phyloP scores from a whole-genome alignment of 768 basidiomycete species.

The Lactarius vividus region DNA sequence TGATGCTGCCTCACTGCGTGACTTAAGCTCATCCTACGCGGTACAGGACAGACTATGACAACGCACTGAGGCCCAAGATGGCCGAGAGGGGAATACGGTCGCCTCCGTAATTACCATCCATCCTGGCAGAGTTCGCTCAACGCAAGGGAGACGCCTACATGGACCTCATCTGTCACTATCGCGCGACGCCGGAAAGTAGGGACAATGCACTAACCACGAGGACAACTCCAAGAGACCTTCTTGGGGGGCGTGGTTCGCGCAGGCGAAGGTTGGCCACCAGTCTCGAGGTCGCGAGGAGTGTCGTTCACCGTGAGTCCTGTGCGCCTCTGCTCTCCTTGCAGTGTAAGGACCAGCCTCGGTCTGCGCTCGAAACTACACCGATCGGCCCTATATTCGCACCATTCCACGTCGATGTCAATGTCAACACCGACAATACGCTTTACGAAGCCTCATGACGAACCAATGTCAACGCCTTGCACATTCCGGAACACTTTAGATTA shows the following conservation, averaged over 20 bases:
- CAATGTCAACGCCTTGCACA: no score
- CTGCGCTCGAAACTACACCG: no score
- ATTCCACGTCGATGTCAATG: no score
- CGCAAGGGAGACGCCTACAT: conserved; percentile 13
- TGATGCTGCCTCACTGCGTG: conserved; percentile 20
- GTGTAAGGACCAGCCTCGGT: no score
- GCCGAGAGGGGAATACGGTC: conserved; percentile 9
- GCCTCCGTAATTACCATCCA: background rate
- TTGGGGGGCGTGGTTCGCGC: background rate
- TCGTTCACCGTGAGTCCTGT: background rate
- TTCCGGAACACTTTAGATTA: no score
- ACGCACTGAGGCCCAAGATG: conserved; percentile 17
- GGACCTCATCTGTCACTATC: background rate
- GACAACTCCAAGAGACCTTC: conserved; percentile 18
- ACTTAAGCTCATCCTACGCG: background rate
- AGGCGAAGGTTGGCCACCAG: background rate
- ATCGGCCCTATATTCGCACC: no score
- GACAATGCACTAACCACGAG: conserved; percentile 4
- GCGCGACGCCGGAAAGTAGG: background rate
- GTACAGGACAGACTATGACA: background rate
- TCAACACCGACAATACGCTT: no score
- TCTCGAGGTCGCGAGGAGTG: background rate
- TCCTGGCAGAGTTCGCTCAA: conserved; percentile 20
- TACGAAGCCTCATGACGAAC: no score
- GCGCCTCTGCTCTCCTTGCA: background rate